Base-by-base conservation (phyloP, 2,329 filamentous ascomycete genomes). In the Fonsecaea multimorphosa region DNA sequence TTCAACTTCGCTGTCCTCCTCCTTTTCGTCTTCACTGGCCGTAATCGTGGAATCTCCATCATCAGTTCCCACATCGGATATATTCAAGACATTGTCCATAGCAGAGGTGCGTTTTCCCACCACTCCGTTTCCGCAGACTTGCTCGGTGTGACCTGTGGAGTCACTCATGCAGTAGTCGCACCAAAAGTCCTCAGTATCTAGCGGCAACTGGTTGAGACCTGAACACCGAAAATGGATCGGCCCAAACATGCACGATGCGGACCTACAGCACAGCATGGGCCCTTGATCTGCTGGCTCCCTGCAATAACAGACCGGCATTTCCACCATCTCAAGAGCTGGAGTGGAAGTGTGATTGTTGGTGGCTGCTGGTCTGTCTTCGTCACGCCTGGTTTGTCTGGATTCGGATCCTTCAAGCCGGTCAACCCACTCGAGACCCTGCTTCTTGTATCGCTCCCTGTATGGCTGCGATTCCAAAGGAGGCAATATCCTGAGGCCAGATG, bases 381-480 rank as follows among this genome's bases (percentile, higher is more conserved):
- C 24, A 19, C 40, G 4, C 19, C 9, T 5, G 22, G 32, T 36
- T 36, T 34, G 7, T 14, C 12, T 54, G 57, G 29, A 11, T 62
- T 19, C 38, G n/a, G n/a, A 44, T n/a, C 27, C 52, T 58, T 51
- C 44, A n/a, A 49, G 32, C 14, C 46, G 58, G 34, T 64, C 54
- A 40, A 22, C 8, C 46, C 63, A 60, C 27, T 62, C 58, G 32
- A 67, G 63, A 1, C 68, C 68, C 52, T 70, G 68, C 58, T 70
- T 70, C 58, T 63, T 67, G 65, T 70, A 70, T 55, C 67, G 34
- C 2, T 70, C 58, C 6, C 57, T 58, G 58, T 54, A 65, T 24
- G 62, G 62, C 22, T 49, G 52, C 22, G 57, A 16, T 24, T 56
- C 19, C 8, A 32, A 38, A 22, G 53, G 29, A 14, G 9, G 16